Evolutionary conservation across 805 yeast genomes (phyloP).

Genomic region (Candida nanaspora): DNA sequence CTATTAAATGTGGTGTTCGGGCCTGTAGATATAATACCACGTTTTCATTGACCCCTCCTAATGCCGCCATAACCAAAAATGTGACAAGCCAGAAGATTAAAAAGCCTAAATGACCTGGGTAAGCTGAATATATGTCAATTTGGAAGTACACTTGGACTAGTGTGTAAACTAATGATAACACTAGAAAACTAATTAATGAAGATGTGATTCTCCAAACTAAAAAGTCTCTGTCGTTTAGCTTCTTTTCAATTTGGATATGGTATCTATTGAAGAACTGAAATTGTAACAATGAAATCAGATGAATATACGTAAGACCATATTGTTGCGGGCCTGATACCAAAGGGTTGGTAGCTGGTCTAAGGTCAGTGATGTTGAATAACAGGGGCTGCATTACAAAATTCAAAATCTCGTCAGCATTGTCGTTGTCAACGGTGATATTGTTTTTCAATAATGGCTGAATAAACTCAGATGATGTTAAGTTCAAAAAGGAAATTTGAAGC

Average conservation of each 20-base stretch:
- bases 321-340: slow-evolving; percentile 58
- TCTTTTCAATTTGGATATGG: slow-evolving; percentile 40
- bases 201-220: slow-evolving; percentile 43
- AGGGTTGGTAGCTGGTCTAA: slow-evolving; percentile 39
- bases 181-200: slow-evolving; percentile 41
- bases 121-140: slow-evolving; percentile 48
- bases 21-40: slow-evolving; percentile 43
- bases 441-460: slow-evolving; percentile 6
- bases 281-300: slow-evolving; percentile 62
- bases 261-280: slow-evolving; percentile 48
- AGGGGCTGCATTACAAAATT: too few relatives aligned
- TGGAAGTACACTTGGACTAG: slow-evolving; percentile 60
- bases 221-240: slow-evolving; percentile 39
- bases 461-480: slow-evolving; percentile 7
- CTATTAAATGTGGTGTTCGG: slow-evolving; percentile 49
- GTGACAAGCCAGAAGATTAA: slow-evolving; percentile 62
- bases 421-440: too few relatives aligned
- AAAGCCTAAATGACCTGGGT: slow-evolving; percentile 55
- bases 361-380: slow-evolving; percentile 33
- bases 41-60: slow-evolving; percentile 66
- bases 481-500: slow-evolving; percentile 25
- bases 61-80: slow-evolving; percentile 57
- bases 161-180: slow-evolving; percentile 50
- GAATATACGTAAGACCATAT: slow-evolving; percentile 61
- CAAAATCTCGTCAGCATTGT: too few relatives aligned